Percentiles rank a stretch among this genome's conserved stretches.
These are phyloP conservation scores for Gigaspora rosea DNA, from an alignment of 192 early-diverging fungal genomes.

Conservation along the genomic window DNA sequence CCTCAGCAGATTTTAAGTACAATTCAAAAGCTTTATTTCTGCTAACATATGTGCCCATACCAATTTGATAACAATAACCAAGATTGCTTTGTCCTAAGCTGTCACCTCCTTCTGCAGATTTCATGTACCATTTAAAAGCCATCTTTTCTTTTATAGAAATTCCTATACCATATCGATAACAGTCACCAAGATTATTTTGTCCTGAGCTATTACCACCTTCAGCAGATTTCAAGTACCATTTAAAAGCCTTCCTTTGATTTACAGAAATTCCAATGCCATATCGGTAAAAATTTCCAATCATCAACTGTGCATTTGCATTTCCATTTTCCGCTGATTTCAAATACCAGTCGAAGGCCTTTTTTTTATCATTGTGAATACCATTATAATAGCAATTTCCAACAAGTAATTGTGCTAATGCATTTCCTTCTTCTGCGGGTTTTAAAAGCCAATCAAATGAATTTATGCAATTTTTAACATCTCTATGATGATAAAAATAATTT, in stretches of 20 bases:
- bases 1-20: conserved; percentile 52
- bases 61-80: conserved; percentile 85
- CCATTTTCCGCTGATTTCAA: conserved; percentile 59
- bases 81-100: conserved; percentile 83
- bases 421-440: too few species aligned
- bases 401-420: too few species aligned
- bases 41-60: conserved; percentile 70
- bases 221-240: conserved; percentile 55
- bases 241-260: conserved; percentile 63
- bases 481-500: too few species aligned
- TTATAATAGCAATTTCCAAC: conserved; percentile 61
- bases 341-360: conserved; percentile 64
- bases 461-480: too few species aligned
- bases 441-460: too few species aligned
- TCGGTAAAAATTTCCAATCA: conserved; percentile 79
- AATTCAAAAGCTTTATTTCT: conserved; percentile 66
- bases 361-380: conserved; percentile 53
- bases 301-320: conserved; percentile 54
- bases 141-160: conserved; percentile 47
- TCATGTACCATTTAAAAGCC: conserved; percentile 62
- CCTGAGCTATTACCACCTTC: conserved; percentile 56
- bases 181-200: conserved; percentile 59
- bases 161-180: conserved; percentile 62
- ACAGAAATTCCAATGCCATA: conserved; percentile 70
- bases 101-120: too few species aligned